phyloP scores from a whole-genome alignment of 768 basidiomycete genomes.

The Auricularia sp. region DNA sequence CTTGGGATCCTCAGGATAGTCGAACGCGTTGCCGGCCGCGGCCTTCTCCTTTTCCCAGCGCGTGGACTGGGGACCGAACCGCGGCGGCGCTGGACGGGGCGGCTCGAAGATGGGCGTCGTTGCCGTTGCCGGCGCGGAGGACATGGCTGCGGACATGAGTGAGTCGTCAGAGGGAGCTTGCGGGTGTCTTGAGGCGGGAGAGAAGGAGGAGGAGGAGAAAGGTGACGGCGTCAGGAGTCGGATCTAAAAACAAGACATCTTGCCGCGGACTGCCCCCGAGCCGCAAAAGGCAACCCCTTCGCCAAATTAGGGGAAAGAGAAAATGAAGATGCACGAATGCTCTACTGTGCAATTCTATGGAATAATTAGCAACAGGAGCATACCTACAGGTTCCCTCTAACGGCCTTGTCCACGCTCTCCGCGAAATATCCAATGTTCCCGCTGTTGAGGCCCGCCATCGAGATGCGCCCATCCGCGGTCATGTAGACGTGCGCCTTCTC shows the following conservation, averaged over 20 bases:
- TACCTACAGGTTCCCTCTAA: constrained; percentile 42
- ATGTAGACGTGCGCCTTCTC: constrained; percentile 88
- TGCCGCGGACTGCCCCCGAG: background rate
- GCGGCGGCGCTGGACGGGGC: background rate
- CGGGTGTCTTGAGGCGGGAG: background rate
- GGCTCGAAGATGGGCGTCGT: background rate
- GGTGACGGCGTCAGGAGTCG: background rate
- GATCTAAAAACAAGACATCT: background rate
- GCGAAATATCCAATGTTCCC: constrained; percentile 86
- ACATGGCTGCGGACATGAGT: background rate
- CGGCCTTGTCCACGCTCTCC: constrained; percentile 71
- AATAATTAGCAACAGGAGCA: background rate
- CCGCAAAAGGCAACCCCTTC: background rate
- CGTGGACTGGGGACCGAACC: constrained; percentile 25
- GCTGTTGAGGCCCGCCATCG: constrained; percentile 84
- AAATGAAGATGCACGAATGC: background rate
- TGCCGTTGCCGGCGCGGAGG: background rate
- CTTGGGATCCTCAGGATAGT: constrained; percentile 76
- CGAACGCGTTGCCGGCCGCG: constrained; percentile 59
- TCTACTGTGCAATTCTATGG: too few species aligned
- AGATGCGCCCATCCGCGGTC: constrained; percentile 89
- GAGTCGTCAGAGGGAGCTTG: background rate
- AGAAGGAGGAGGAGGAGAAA: background rate
- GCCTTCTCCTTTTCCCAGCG: constrained; percentile 86
- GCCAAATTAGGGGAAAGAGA: background rate